Percentiles rank a stretch among this genome's conserved stretches.
Conservation (phyloP, 2,329 filamentous ascomycete genomes). For the Ilyonectria destructans region DNA sequence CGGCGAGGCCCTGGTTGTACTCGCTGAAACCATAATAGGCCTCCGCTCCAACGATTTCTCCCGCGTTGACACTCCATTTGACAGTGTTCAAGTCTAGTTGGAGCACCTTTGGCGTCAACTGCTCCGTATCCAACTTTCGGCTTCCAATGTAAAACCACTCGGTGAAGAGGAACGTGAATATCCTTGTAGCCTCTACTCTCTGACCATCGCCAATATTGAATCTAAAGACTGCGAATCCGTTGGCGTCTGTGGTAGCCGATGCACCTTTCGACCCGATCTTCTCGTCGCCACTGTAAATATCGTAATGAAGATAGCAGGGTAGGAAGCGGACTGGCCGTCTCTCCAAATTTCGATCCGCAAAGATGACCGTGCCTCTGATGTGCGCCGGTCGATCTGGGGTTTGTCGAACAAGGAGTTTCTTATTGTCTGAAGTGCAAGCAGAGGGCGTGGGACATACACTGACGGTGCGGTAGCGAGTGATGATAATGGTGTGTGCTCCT, state of each 20-base stretch:
- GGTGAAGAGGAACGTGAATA: not conserved
- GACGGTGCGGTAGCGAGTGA: slow-evolving; percentile 1
- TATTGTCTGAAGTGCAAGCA: not conserved
- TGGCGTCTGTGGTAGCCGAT: not conserved
- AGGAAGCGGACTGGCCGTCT: not conserved
- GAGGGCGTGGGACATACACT: not conserved
- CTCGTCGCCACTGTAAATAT: not conserved
- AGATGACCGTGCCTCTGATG: not conserved
- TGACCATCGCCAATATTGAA: not conserved
- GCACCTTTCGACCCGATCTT: not conserved
- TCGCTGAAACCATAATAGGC: slow-evolving; percentile 2
- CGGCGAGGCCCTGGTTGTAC: slow-evolving; percentile 7
- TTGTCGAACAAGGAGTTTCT: not conserved
- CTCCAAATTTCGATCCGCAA: slow-evolving; percentile 7
- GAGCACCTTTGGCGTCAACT: not conserved
- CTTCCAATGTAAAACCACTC: not conserved
- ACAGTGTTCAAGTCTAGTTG: not conserved
- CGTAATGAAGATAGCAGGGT: not conserved
- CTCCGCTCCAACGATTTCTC: not conserved
- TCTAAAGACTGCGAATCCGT: not conserved
- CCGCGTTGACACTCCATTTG: not conserved
- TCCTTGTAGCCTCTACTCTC: not conserved
- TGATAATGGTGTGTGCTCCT: slow-evolving; percentile 1
- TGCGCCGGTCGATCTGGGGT: not conserved
- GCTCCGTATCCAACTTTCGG: not conserved